These are phyloP conservation scores for Ophioceras dolichostomum DNA, from an alignment of 2,329 filamentous ascomycete species.

Conservation along the genomic window DNA sequence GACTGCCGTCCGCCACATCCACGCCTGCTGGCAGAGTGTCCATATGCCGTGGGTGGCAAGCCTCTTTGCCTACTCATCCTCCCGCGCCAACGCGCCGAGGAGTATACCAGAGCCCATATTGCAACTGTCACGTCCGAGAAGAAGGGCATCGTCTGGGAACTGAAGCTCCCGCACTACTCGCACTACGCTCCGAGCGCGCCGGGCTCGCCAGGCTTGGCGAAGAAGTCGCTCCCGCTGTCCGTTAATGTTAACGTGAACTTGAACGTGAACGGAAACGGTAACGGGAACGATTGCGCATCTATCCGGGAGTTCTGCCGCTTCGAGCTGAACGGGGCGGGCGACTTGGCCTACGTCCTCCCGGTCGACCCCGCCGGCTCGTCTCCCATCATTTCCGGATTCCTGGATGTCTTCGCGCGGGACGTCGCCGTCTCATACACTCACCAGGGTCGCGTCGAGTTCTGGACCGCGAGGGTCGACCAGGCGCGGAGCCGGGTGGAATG, in stretches of 20 bases:
- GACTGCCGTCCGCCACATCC: constrained; percentile 57
- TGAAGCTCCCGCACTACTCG: constrained; percentile 43
- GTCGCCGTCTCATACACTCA: constrained; percentile 76
- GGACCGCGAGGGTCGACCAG: constrained; percentile 65
- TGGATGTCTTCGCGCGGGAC: constrained; percentile 78
- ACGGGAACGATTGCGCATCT: constrained; percentile 14
- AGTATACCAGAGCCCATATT: constrained; percentile 52
- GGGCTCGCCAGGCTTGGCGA: not conserved
- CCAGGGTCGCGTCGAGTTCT: constrained; percentile 64
- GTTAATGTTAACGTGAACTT: too few species aligned
- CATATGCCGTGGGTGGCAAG: constrained; percentile 52
- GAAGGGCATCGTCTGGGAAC: constrained; percentile 71
- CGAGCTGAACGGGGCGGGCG: constrained; percentile 46
- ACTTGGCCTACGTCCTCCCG: constrained; percentile 57
- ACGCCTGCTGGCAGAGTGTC: constrained; percentile 40
- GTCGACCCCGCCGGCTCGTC: constrained; percentile 76
- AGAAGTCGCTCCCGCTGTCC: not conserved
- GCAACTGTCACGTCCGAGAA: constrained; percentile 74
- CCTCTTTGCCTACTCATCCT: constrained; percentile 71
- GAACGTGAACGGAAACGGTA: constrained; percentile 10
- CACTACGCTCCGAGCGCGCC: not conserved
- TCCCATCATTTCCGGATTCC: constrained; percentile 60
- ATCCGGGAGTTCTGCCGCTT: constrained; percentile 62
- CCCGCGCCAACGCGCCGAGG: constrained; percentile 45
- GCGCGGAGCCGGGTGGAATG: constrained; percentile 56